Evolutionary conservation across 208 protist species (phyloP).

Genomic region (Naegleria lovaniensis): DNA sequence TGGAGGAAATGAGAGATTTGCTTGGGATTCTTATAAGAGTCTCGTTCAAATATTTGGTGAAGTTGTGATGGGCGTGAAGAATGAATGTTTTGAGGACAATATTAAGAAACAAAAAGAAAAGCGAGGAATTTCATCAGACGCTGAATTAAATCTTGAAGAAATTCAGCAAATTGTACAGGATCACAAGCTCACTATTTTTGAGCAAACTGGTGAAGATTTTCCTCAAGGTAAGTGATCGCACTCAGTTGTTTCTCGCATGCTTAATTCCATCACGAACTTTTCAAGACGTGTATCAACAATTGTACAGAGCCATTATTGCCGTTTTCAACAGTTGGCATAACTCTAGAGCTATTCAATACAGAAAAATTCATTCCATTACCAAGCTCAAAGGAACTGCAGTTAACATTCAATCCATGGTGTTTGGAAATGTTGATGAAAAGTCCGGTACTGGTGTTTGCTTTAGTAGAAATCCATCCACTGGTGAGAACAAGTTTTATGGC

Average conservation of each 20-base stretch:
- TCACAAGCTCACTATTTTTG: not conserved
- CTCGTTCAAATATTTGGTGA: not conserved
- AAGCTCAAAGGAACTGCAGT: constrained; percentile 82
- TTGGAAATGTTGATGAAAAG: constrained; percentile 79
- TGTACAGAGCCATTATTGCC: constrained; percentile 69
- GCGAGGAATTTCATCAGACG: not conserved
- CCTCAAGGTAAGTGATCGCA: not conserved
- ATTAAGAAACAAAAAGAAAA: not conserved
- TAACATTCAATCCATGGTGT: constrained; percentile 88
- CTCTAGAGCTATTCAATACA: constrained; percentile 74
- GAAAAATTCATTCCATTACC: constrained; percentile 76
- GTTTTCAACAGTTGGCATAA: constrained; percentile 84
- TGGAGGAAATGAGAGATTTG: not conserved
- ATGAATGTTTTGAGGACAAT: not conserved
- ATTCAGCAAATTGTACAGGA: not conserved
- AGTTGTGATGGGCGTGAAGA: not conserved
- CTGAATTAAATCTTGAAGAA: not conserved
- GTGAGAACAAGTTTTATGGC: constrained; percentile 81
- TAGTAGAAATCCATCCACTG: constrained; percentile 81
- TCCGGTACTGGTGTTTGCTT: constrained; percentile 87
- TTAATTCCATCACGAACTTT: too few relatives aligned
- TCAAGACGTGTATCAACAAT: constrained; percentile 48
- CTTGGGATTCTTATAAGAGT: not conserved
- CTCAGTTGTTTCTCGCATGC: too few relatives aligned
- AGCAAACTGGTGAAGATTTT: not conserved